Evolutionary conservation across 2,329 filamentous ascomycete species (phyloP).

Genomic region (Sarocladiaceae sp.): DNA sequence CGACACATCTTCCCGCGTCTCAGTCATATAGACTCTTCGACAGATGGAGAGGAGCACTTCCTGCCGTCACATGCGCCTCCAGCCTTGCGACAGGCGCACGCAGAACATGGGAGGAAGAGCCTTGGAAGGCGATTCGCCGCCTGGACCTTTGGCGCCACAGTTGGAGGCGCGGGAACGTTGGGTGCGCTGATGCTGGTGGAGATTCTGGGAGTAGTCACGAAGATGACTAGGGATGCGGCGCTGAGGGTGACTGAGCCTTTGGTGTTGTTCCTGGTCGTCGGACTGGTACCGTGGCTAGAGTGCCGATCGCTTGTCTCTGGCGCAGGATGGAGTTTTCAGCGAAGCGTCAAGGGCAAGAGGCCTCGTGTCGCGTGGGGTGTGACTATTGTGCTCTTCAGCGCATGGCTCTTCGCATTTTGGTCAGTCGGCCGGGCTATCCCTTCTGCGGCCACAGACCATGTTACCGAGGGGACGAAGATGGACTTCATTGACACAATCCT

Average conservation of each 20-base stretch:
- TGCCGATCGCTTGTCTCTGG: slow-evolving; percentile 60
- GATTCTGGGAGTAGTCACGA: slow-evolving; percentile 70
- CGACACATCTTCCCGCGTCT: slow-evolving; percentile 71
- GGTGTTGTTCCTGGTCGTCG: slow-evolving; percentile 64
- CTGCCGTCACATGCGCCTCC: slow-evolving; percentile 60
- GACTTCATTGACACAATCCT: slow-evolving; percentile 25
- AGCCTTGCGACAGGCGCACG: slow-evolving; percentile 53
- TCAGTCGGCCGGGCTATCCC: slow-evolving; percentile 64
- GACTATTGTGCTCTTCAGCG: slow-evolving; percentile 56
- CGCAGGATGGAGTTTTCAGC: slow-evolving; percentile 58
- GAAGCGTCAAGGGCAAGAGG: slow-evolving; percentile 50
- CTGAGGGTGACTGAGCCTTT: slow-evolving; percentile 69
- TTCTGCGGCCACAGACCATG: slow-evolving; percentile 22
- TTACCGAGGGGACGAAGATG: slow-evolving; percentile 16
- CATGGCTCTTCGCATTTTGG: slow-evolving; percentile 76
- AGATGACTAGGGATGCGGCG: slow-evolving; percentile 61
- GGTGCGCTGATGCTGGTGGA: slow-evolving; percentile 81
- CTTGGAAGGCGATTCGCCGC: slow-evolving; percentile 50
- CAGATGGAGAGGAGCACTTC: slow-evolving; percentile 59
- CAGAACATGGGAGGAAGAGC: slow-evolving; percentile 51
- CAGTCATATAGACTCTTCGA: slow-evolving; percentile 19
- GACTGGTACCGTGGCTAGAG: slow-evolving; percentile 68
- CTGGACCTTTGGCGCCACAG: slow-evolving; percentile 69
- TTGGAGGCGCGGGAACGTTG: slow-evolving; percentile 72
- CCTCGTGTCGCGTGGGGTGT: slow-evolving; percentile 60